These are phyloP conservation scores for Malus domestica DNA, from an alignment of 306 rosid species.

Conservation along the genomic window ASM211411v1 NC_041794.1:34650001-34650500, in stretches of 20 bases:
- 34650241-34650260: neutral
- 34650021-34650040: conserved; percentile 57
- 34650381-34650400: conserved; percentile 85
- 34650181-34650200: no score
- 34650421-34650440: conserved; percentile 87
- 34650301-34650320: neutral
- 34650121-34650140: conserved; percentile 18
- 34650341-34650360: conserved; percentile 15
- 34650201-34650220: neutral
- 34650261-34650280: neutral
- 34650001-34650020: conserved; percentile 76
- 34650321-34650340: neutral
- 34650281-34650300: neutral
- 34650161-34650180: conserved; percentile 6
- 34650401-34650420: conserved; percentile 94
- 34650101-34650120: conserved; percentile 69
- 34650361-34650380: conserved; percentile 92
- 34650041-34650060: conserved; percentile 75
- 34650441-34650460: conserved; percentile 69
- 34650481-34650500: conserved; percentile 4
- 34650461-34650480: conserved; percentile 15
- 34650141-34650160: conserved; percentile 8
- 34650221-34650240: neutral
- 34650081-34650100: conserved; percentile 86
- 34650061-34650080: conserved; percentile 73